Evolutionary conservation across 169 alveolate species (phyloP), one percentile per base, ranked within the genome.

Genomic region (Hammondia hammondi): DNA sequence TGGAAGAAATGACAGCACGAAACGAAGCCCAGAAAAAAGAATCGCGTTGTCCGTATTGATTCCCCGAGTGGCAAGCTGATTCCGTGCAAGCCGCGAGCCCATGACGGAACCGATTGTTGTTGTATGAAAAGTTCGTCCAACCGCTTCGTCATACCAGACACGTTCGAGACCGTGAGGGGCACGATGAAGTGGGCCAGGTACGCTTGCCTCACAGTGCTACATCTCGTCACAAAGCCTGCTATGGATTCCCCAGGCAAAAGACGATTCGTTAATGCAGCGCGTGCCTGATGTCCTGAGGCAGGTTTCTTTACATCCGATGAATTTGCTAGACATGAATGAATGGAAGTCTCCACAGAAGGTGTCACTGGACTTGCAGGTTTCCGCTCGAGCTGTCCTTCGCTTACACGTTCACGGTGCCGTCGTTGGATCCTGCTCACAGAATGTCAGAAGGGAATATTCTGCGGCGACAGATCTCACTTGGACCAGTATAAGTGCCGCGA

Each of bases 111-210:
- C 29, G 84, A 72, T 14, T 3, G 84, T 14, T 35, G 4, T 27
- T 72, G 84, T 21, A 72, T 72, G 84, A 14, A 72, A 29, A 72
- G 84, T 21, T 72, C 84, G 84, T 72, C 84, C 45, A 72, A 27
- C 39, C 24, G 32, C 84, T 72, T 72, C 45, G 84, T 21, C 17
- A 27, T 72, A 72, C 84, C 84, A 72, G 84, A 72, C 45, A 72
- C 84, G 84, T 35, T 4, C 14, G 84, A 72, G 45, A 72, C 45
- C 84, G 84, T 72, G 84, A 72, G 4, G 45, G 84, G 84, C 84
- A 72, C 84, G 29, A 72, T 72, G 39, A 72, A 72, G 84, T 72
- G 84, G 39, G 84, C 84, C 84, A 72, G 84, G 84, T 72, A 72
- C 39, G 84, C 84, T 72, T 72, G 84, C 32, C 84, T 3, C 32